Base-by-base conservation (phyloP, 75 land plant genomes). In the Picea glauca region DNA sequence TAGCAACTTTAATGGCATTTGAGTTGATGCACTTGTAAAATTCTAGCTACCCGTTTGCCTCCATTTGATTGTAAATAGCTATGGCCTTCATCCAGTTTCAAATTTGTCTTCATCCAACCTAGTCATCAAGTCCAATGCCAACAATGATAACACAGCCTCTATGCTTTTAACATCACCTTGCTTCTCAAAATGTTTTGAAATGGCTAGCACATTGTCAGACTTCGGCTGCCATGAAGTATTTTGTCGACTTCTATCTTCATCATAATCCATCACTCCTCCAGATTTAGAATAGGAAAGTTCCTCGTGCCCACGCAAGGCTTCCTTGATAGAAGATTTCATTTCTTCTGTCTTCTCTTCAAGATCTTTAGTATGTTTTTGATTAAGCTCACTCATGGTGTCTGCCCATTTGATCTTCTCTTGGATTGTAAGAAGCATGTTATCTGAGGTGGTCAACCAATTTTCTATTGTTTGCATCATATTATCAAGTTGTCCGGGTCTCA, bases 361-460 rank as follows among this genome's bases (percentile, higher is more conserved):
- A 46, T 97, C 99, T 82, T 94, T 97, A 73, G 79, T 67, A 73
- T 97, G 98, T 77, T 91, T 93, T 77, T 83, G 84, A 76, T 92
- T 84, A 26, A 78, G 62, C 77, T 97, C 99, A 85, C 88, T 91
- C 92, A 87, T 94, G 40, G 88, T 82, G 86, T 97, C 99, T 38
- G 99, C 99, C 99, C 99, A 97, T 81, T 94, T 97, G 66, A 97
- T 97, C 85, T 97, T 97, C 77, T 97, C 99, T 88, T 97, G 98
- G 66, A 97, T 97, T 40, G 93, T 79, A 31, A 89, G 72, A 43
- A 97, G 91, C 31, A 97, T 64, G 81, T 89, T 83, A 54, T 97
- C 99, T 33, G 99, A 94, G 38, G 93, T 94, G 15, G 85, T 54
- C 86, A 97, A 96, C 99, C 98, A 96, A 76, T 78, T 89, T 35